phyloP scores from a whole-genome alignment of 371 early-diverging fungal genomes.

The Mucor saturninus region DNA sequence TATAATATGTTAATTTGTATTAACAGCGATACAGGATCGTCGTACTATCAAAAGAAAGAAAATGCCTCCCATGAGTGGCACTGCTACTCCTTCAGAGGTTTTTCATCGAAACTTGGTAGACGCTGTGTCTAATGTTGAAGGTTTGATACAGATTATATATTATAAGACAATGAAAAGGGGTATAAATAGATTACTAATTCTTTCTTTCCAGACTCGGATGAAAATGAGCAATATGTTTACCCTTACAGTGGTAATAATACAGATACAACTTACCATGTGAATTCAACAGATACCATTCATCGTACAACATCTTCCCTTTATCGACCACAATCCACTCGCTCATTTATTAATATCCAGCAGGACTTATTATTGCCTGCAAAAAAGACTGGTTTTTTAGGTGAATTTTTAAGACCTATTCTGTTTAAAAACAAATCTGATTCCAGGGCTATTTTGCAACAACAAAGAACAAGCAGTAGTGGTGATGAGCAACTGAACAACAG shows the following conservation, averaged over 20 bases:
- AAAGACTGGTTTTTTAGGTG: constrained; percentile 14
- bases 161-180: neutral
- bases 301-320: constrained; percentile 23
- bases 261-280: constrained; percentile 18
- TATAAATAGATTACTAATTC: neutral
- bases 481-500: constrained; percentile 12
- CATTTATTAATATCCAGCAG: constrained; percentile 12
- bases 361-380: neutral
- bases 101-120: constrained; percentile 54
- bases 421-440: constrained; percentile 22
- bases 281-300: constrained; percentile 20
- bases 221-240: constrained; percentile 56
- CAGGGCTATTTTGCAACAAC: constrained; percentile 5
- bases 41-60: constrained; percentile 35
- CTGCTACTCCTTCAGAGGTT: constrained; percentile 48
- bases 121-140: constrained; percentile 53
- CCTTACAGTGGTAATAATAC: constrained; percentile 39
- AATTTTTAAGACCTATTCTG: constrained; percentile 19
- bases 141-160: neutral
- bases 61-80: constrained; percentile 33
- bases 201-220: constrained; percentile 44
- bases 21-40: constrained; percentile 9
- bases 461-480: constrained; percentile 5
- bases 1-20: neutral
- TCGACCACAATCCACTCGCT: constrained; percentile 34